These are phyloP conservation scores for Didymella pomorum DNA, from an alignment of 2,329 filamentous ascomycete genomes.

Conservation along the genomic window DNA sequence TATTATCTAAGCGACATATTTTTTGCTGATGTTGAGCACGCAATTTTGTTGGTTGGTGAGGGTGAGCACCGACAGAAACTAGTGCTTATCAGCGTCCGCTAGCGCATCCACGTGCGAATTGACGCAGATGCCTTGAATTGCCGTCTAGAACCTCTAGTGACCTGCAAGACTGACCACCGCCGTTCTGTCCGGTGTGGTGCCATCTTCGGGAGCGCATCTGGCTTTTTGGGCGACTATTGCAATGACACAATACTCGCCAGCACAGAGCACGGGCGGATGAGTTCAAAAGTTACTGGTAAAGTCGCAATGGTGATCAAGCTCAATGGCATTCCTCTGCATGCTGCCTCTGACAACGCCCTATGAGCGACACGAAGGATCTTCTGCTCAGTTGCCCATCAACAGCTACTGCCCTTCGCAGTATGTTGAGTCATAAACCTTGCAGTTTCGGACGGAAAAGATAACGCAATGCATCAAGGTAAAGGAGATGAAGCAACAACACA, in stretches of 20 bases:
- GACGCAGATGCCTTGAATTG: too few relatives aligned
- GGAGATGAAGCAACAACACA: not conserved
- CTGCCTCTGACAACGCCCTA: too few relatives aligned
- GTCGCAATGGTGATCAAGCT: not conserved
- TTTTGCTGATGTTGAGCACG: not conserved
- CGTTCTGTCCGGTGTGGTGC: too few relatives aligned
- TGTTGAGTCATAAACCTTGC: not conserved
- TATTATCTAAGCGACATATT: conserved; percentile 6
- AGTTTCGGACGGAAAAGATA: not conserved
- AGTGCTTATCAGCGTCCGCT: not conserved
- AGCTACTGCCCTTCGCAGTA: too few relatives aligned
- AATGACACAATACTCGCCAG: too few relatives aligned
- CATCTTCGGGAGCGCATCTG: not conserved
- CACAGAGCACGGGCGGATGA: not conserved
- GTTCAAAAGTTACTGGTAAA: not conserved
- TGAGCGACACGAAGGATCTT: too few relatives aligned
- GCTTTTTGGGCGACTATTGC: not conserved
- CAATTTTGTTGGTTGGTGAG: not conserved
- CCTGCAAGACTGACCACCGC: not conserved
- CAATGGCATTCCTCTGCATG: not conserved
- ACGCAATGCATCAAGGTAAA: not conserved
- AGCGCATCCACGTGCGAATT: not conserved
- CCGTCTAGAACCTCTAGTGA: not conserved
- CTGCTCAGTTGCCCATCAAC: too few relatives aligned
- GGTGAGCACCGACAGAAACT: conserved; percentile 2